Base-by-base conservation (phyloP, 1,284 basidiomycete species). In the Pisolithus thermaeus region DNA sequence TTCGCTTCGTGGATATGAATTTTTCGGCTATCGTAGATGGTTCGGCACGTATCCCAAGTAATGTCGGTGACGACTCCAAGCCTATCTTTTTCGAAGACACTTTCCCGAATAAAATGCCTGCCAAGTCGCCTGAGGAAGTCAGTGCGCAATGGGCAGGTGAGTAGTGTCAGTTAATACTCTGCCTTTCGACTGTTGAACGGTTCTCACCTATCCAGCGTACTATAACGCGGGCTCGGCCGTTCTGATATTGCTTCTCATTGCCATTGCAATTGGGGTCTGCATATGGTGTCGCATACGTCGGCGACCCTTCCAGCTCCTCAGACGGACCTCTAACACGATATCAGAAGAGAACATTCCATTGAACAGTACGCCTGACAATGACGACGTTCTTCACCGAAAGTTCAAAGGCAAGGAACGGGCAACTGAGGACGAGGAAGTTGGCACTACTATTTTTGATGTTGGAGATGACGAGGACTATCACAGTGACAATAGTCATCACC, bases 1-100 rank as follows among this genome's bases (percentile, higher is more conserved):
- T 95, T 46, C 89, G 94, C 14, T 97, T 97, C 73, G 90, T 97
- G 84, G 84, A 81, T 44, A 83, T 95, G 51, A 87, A 98, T 71
- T 89, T 95, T 60, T 80, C 85, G 28, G 78, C 81, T 4, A 79
- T 97, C 42, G 76, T 86, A 2, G 92, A 88, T 53, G 77, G 87
- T 56, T 80, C 90, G 35, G 80, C 87, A 37, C 69, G 74, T 62
- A 81, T 90, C 51, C 87, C 90, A 7, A 92, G 88, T 54, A 80
- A 79, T 32, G 75, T 96, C 20, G 94, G 91, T 11, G 73, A 75
- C 35, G 75, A 82, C 43, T 72, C 66, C 52, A 90, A 85, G 68
- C 87, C 80, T 16, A 59, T 77, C 18, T 80, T 81, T 41, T 57
- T 75, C 1, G 75, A 77, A 23, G 71, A 73, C 42, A 73, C 41